A percentile compares a stretch with the other conserved stretches of the same genome.
These are phyloP conservation scores for Pseudogymnoascus sp. DNA, from an alignment of 2,329 filamentous ascomycete genomes.

Conservation along the genomic window DNA sequence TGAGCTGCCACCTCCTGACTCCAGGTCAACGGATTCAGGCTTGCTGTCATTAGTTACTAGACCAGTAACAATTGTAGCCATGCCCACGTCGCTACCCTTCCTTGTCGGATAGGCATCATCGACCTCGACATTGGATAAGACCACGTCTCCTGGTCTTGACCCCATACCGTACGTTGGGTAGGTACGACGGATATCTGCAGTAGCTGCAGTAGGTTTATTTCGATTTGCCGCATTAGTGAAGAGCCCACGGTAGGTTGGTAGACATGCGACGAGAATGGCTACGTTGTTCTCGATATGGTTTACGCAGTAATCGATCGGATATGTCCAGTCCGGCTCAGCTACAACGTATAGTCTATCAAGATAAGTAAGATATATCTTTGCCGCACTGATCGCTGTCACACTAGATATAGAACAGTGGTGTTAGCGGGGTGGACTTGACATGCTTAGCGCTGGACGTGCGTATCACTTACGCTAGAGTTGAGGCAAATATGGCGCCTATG, in stretches of 20 bases:
- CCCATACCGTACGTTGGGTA: background rate
- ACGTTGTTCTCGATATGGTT: background rate
- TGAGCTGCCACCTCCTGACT: background rate
- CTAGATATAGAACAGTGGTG: background rate
- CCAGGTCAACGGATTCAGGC: background rate
- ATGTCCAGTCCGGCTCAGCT: background rate
- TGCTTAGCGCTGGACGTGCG: background rate
- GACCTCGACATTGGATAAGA: background rate
- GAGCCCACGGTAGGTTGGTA: background rate
- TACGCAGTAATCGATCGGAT: background rate
- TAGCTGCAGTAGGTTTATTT: background rate
- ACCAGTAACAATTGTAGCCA: background rate
- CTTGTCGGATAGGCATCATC: background rate
- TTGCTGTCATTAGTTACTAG: background rate
- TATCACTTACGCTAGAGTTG: conserved; percentile 1
- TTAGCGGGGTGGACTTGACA: background rate
- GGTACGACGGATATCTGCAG: background rate
- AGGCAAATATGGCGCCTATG: background rate
- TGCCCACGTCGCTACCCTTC: background rate
- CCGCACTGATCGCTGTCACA: background rate
- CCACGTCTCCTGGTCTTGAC: background rate
- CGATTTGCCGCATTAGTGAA: background rate
- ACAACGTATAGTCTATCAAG: background rate
- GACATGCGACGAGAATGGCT: background rate
- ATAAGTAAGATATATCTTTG: background rate